Percentiles rank a stretch among this genome's conserved stretches.
These are phyloP conservation scores for Fusarium redolens DNA, from an alignment of 2,329 filamentous ascomycete genomes.

Conservation along the genomic window DNA sequence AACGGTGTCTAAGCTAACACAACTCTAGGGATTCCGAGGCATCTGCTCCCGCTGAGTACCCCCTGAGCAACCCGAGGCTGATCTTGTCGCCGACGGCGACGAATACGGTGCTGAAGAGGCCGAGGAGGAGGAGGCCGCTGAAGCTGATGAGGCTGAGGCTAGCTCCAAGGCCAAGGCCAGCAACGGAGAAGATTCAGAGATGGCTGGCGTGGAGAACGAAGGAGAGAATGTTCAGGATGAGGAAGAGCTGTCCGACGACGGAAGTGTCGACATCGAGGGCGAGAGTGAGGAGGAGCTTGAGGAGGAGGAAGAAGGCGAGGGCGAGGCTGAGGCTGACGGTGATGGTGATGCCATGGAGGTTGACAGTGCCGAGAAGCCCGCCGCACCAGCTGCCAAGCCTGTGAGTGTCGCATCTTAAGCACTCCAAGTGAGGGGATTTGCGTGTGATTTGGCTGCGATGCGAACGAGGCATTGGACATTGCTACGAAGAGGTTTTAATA, in stretches of 20 bases:
- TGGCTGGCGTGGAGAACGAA: slow-evolving; percentile 74
- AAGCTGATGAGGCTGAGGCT: slow-evolving; percentile 57
- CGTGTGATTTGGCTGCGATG: slow-evolving; percentile 19
- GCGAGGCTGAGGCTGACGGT: slow-evolving; percentile 50
- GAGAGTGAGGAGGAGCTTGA: slow-evolving; percentile 80
- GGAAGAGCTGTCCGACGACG: slow-evolving; percentile 76
- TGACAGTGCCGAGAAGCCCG: slow-evolving; percentile 54
- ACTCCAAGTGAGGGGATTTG: neutral
- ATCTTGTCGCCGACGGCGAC: slow-evolving; percentile 84
- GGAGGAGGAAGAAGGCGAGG: slow-evolving; percentile 72
- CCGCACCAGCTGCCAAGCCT: slow-evolving; percentile 49
- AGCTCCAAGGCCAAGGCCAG: slow-evolving; percentile 57
- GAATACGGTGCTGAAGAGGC: slow-evolving; percentile 92
- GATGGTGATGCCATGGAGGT: slow-evolving; percentile 65
- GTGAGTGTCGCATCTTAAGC: slow-evolving; percentile 51
- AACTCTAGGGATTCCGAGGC: slow-evolving; percentile 90
- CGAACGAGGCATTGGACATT: slow-evolving; percentile 34
- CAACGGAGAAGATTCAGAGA: slow-evolving; percentile 76
- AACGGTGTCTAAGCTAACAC: neutral
- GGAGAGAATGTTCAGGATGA: slow-evolving; percentile 65
- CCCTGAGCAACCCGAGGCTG: slow-evolving; percentile 98
- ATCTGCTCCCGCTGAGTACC: slow-evolving; percentile 93
- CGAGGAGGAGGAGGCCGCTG: slow-evolving; percentile 75
- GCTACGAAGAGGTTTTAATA: slow-evolving; percentile 34
- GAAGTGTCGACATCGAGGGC: slow-evolving; percentile 82